Conservation (phyloP, 805 yeast species). For the Cyberlindnera sargentensis region DNA sequence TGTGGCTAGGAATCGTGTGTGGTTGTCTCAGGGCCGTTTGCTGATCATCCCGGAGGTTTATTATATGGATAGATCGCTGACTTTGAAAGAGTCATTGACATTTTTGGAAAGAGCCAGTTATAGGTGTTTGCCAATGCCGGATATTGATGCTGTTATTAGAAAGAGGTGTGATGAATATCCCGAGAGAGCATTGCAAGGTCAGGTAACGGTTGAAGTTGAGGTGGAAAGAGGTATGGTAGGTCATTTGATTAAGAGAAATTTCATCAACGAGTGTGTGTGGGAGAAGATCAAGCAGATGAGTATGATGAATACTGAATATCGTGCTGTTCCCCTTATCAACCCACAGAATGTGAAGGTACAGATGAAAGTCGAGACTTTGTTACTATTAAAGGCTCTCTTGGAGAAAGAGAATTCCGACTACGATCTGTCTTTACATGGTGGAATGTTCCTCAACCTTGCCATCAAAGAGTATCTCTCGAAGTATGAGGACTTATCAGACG, state of each 20-base stretch:
- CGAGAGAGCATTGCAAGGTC: slow-evolving; percentile 20
- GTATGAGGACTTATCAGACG: neutral
- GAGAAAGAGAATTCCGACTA: neutral
- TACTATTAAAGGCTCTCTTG: slow-evolving; percentile 11
- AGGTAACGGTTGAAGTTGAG: slow-evolving; percentile 8
- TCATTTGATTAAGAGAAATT: slow-evolving; percentile 8
- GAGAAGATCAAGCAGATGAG: slow-evolving; percentile 6
- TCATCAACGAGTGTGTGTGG: slow-evolving; percentile 6
- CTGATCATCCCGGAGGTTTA: slow-evolving; percentile 34
- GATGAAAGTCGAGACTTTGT: slow-evolving; percentile 15
- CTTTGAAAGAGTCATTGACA: slow-evolving; percentile 32
- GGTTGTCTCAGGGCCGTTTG: slow-evolving; percentile 40
- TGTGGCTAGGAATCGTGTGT: slow-evolving; percentile 42
- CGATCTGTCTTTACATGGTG: slow-evolving; percentile 2
- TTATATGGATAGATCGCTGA: slow-evolving; percentile 28
- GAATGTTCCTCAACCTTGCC: slow-evolving; percentile 1
- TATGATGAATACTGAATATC: neutral
- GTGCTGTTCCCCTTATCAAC: neutral
- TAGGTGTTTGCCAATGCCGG: slow-evolving; percentile 24
- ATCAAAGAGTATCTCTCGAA: neutral
- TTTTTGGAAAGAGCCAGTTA: slow-evolving; percentile 33
- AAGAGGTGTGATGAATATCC: slow-evolving; percentile 24
- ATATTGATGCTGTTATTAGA: slow-evolving; percentile 18
- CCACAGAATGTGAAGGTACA: slow-evolving; percentile 11
- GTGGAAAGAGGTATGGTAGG: slow-evolving; percentile 17